Conservation (phyloP, 163 green algal species). For the Scenedesmus sp. region DNA sequence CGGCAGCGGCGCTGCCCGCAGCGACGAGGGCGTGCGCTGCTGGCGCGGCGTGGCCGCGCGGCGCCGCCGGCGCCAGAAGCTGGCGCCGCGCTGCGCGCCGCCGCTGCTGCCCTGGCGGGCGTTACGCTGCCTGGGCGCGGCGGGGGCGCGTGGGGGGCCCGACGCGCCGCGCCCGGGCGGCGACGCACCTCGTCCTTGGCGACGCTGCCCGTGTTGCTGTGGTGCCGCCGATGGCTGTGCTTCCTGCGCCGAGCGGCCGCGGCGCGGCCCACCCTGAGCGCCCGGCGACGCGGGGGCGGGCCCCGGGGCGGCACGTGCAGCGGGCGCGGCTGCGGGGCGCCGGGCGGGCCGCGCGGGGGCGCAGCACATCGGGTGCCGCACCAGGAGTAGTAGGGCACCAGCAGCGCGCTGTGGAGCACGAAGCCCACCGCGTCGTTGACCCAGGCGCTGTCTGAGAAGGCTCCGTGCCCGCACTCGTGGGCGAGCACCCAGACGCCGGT, state of each 20-base stretch:
- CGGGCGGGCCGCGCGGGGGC: no score
- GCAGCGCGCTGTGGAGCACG: conserved; percentile 81
- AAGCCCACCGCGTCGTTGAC: conserved; percentile 91
- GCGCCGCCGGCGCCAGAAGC: neutral
- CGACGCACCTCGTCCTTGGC: conserved; percentile 77
- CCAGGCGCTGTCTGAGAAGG: conserved; percentile 69
- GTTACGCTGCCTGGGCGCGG: no score
- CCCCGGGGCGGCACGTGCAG: no score
- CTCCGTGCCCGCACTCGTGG: conserved; percentile 87
- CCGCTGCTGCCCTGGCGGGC: no score
- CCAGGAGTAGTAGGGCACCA: conserved; percentile 95
- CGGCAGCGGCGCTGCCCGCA: no score
- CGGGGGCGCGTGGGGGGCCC: neutral
- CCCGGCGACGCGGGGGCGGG: no score
- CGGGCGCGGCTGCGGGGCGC: no score
- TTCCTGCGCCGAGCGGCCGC: no score
- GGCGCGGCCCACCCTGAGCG: no score
- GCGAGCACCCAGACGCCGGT: conserved; percentile 86
- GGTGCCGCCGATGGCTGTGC: conserved; percentile 89
- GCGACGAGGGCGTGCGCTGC: no score
- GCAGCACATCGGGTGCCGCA: conserved; percentile 31
- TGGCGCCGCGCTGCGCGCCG: neutral
- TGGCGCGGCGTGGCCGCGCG: no score
- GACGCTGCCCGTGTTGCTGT: conserved; percentile 83
- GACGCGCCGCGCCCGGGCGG: no score